Percentiles rank a stretch among this genome's conserved stretches.
Evolutionary conservation across 2,329 filamentous ascomycete genomes (phyloP).

Genomic region (Pestalotiopsis sp.): DNA sequence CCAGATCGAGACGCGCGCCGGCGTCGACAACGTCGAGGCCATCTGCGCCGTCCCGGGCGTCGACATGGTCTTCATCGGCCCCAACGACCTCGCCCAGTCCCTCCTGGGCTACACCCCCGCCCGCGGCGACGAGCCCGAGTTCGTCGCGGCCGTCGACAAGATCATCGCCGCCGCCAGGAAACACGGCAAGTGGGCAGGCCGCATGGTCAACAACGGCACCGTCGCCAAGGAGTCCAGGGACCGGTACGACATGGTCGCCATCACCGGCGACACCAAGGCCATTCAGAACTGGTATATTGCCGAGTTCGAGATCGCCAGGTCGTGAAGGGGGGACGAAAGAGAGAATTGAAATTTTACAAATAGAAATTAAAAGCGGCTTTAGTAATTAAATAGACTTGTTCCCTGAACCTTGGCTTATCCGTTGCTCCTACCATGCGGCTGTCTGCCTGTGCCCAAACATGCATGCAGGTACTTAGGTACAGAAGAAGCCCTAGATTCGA

Average conservation of each 20-base stretch:
- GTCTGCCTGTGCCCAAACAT: background rate
- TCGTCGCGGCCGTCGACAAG: constrained; percentile 1
- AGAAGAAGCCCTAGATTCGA: background rate
- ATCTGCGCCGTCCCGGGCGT: constrained; percentile 3
- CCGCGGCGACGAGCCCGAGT: constrained; percentile 7
- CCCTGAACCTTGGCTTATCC: background rate
- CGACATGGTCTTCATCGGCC: constrained; percentile 5
- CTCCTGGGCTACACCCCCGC: constrained; percentile 5
- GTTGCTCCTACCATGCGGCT: background rate
- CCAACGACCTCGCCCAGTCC: constrained; percentile 9
- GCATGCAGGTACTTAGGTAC: background rate
- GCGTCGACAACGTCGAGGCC: constrained; percentile 2
- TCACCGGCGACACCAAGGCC: constrained; percentile 8
- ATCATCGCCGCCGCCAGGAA: constrained; percentile 5
- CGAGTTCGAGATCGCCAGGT: constrained; percentile 6
- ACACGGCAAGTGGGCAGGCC: constrained; percentile 8
- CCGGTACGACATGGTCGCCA: constrained; percentile 4
- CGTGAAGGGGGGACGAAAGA: background rate
- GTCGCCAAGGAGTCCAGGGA: background rate
- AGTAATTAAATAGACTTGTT: background rate
- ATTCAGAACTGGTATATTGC: constrained; percentile 9
- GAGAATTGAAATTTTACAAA: background rate
- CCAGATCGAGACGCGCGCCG: constrained; percentile 1
- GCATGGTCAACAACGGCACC: constrained; percentile 8
- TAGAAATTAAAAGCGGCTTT: background rate